phyloP scores from a whole-genome alignment of 495 filamentous ascomycete species.

The Friedmanniomyces simplex region DNA sequence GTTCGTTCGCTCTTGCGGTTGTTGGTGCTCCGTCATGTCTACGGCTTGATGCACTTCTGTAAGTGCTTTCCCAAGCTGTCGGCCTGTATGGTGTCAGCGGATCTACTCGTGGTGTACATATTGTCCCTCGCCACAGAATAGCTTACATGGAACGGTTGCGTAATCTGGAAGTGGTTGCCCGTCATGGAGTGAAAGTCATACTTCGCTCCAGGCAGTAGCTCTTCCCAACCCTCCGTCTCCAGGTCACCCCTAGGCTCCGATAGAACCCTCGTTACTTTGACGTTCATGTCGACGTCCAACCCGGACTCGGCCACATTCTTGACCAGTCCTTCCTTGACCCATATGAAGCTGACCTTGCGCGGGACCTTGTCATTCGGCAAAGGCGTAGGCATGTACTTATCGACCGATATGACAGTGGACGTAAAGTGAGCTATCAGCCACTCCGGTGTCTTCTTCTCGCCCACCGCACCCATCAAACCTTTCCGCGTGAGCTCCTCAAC shows the following conservation, averaged over 20 bases:
- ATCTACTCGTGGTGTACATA: neutral
- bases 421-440: slow-evolving; percentile 31
- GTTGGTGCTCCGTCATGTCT: no score
- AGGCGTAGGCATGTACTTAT: slow-evolving; percentile 19
- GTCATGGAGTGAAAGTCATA: slow-evolving; percentile 19
- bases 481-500: slow-evolving; percentile 11
- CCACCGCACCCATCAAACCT: slow-evolving; percentile 13
- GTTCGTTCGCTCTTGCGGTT: neutral
- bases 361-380: slow-evolving; percentile 3
- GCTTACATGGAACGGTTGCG: slow-evolving; percentile 6
- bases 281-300: slow-evolving; percentile 11
- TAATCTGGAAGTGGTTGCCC: slow-evolving; percentile 18
- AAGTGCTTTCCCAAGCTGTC: slow-evolving; percentile 4
- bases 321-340: slow-evolving; percentile 18
- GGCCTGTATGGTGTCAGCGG: neutral
- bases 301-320: slow-evolving; percentile 15
- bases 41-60: neutral
- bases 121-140: neutral
- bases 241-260: slow-evolving; percentile 14
- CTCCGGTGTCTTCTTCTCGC: slow-evolving; percentile 20
- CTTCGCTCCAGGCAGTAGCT: slow-evolving; percentile 16
- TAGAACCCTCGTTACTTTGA: slow-evolving; percentile 16
- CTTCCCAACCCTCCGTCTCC: slow-evolving; percentile 17
- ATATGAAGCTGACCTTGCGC: slow-evolving; percentile 11
- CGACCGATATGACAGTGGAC: slow-evolving; percentile 21